These are phyloP conservation scores for Yarrowia deformans DNA, from an alignment of 805 yeast genomes.

Conservation along the genomic window DNA sequence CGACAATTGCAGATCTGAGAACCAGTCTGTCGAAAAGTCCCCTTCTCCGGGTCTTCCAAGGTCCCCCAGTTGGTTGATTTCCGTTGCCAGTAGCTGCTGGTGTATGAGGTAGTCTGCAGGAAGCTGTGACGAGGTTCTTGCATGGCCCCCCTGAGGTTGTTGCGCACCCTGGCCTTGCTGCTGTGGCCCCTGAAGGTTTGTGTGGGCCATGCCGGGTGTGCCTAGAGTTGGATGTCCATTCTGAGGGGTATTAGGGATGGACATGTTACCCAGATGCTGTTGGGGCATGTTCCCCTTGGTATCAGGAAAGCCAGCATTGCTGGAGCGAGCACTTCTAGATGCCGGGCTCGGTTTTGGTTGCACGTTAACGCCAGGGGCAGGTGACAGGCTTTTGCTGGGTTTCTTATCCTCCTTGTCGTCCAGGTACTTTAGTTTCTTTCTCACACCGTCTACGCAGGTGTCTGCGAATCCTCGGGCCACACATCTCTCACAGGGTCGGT, in stretches of 20 bases:
- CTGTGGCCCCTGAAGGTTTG: background rate
- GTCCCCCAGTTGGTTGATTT: slow-evolving; percentile 34
- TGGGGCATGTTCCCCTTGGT: slow-evolving; percentile 1
- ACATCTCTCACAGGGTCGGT: slow-evolving; percentile 84
- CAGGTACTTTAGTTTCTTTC: slow-evolving; percentile 83
- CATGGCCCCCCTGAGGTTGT: slow-evolving; percentile 3
- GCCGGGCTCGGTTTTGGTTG: slow-evolving; percentile 18
- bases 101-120: slow-evolving; percentile 27
- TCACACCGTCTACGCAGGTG: slow-evolving; percentile 86
- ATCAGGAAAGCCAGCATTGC: background rate
- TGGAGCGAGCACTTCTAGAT: background rate
- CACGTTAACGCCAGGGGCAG: slow-evolving; percentile 1
- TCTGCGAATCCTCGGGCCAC: slow-evolving; percentile 67
- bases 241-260: slow-evolving; percentile 10
- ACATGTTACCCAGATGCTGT: slow-evolving; percentile 4
- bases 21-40: slow-evolving; percentile 37
- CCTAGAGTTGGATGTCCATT: slow-evolving; percentile 1
- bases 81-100: slow-evolving; percentile 38
- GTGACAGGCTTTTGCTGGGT: slow-evolving; percentile 4
- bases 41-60: slow-evolving; percentile 22
- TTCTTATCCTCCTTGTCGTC: slow-evolving; percentile 53
- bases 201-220: background rate
- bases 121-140: background rate
- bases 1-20: slow-evolving; percentile 32
- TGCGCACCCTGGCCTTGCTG: background rate